Evolutionary conservation across 73 alveolate species (phyloP).

Genomic region (Tetrahymena borealis): DNA sequence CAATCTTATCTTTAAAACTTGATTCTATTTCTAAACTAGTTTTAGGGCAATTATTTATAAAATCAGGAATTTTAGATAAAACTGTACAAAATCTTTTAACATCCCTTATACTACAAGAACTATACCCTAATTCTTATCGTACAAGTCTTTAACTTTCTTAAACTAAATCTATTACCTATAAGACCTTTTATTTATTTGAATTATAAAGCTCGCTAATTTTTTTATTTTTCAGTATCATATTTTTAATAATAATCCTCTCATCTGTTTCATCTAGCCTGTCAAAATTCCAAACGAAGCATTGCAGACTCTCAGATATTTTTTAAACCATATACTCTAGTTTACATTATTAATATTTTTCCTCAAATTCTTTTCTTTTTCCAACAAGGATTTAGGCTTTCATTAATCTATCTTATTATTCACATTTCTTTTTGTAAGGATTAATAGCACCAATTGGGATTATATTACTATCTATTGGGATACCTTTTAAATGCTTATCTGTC

Average conservation of each 20-base stretch:
- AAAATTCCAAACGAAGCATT: conserved; percentile 56
- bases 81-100: conserved; percentile 54
- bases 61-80: conserved; percentile 40
- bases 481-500: no score
- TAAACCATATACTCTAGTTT: conserved; percentile 57
- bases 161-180: not conserved
- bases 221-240: conserved; percentile 24
- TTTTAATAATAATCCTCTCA: conserved; percentile 41
- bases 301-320: conserved; percentile 56
- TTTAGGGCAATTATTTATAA: not conserved
- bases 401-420: not conserved
- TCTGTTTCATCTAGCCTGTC: conserved; percentile 46
- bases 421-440: not conserved
- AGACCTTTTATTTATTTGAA: not conserved
- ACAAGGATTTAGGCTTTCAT: conserved; percentile 6
- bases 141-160: conserved; percentile 39
- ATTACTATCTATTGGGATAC: no score
- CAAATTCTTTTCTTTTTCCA: conserved; percentile 43
- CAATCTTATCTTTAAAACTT: conserved; percentile 4
- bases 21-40: conserved; percentile 2
- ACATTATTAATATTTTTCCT: not conserved
- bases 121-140: conserved; percentile 33
- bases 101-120: conserved; percentile 64
- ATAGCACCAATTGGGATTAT: not conserved
- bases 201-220: not conserved